These are phyloP conservation scores for Aureobasidium melanogenum DNA, from an alignment of 2,329 filamentous ascomycete species.

Conservation along the genomic window DNA sequence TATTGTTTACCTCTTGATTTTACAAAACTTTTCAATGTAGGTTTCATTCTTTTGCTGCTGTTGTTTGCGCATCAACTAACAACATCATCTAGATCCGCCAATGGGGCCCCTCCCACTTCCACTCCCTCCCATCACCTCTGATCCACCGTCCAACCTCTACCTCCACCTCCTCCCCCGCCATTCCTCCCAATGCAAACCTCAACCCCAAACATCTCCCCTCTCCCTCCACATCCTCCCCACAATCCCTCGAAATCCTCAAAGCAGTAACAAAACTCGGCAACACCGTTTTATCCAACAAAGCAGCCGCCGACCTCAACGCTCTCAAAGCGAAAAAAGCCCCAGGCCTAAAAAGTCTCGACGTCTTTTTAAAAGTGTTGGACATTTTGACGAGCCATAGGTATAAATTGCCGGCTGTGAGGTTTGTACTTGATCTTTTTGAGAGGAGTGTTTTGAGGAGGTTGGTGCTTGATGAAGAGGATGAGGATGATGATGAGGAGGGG, in stretches of 20 bases:
- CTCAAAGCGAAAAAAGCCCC: slow-evolving; percentile 66
- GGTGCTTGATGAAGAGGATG: slow-evolving; percentile 63
- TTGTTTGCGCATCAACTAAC: background rate
- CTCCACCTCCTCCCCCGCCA: slow-evolving; percentile 1
- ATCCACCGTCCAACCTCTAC: background rate
- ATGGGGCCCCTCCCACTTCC: slow-evolving; percentile 21
- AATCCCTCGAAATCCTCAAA: slow-evolving; percentile 69
- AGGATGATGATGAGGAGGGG: background rate
- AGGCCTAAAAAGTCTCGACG: slow-evolving; percentile 63
- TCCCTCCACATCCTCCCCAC: slow-evolving; percentile 38
- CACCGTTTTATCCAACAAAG: slow-evolving; percentile 82
- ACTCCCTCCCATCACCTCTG: background rate
- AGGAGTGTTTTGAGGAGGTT: slow-evolving; percentile 77
- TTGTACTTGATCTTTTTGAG: slow-evolving; percentile 91
- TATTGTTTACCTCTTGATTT: slow-evolving; percentile 79
- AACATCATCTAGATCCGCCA: slow-evolving; percentile 26
- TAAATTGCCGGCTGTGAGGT: slow-evolving; percentile 76
- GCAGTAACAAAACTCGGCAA: slow-evolving; percentile 84
- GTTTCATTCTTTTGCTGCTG: slow-evolving; percentile 7
- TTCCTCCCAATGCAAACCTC: too few relatives aligned
- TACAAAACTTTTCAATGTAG: slow-evolving; percentile 65
- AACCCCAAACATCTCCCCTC: background rate
- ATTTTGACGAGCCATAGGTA: slow-evolving; percentile 86
- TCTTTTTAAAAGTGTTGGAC: slow-evolving; percentile 79
- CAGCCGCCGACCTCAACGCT: slow-evolving; percentile 65